Conservation (phyloP, 352 stramenopile genomes). For the Phytophthora brassicae region DNA sequence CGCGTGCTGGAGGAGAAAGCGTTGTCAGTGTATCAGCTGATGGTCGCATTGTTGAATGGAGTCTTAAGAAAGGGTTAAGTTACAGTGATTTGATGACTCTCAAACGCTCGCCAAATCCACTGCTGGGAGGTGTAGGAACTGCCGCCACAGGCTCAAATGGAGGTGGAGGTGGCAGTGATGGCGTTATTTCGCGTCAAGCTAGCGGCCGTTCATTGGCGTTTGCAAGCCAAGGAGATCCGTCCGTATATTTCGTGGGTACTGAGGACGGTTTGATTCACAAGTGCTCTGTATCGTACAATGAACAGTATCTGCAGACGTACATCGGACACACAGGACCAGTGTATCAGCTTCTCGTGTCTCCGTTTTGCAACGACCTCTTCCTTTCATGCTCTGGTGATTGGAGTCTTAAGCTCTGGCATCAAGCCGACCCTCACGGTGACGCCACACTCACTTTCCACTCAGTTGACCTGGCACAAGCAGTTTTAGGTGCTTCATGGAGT, state of each 20-base stretch:
- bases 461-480: constrained; percentile 75
- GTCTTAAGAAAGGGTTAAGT: constrained; percentile 90
- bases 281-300: constrained; percentile 93
- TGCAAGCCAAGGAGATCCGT: constrained; percentile 61
- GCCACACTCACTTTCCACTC: constrained; percentile 66
- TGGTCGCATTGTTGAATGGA: constrained; percentile 92
- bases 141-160: constrained; percentile 43
- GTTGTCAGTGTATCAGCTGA: constrained; percentile 92
- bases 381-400: constrained; percentile 90
- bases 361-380: constrained; percentile 85
- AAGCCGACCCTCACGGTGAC: constrained; percentile 47
- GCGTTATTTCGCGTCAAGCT: constrained; percentile 87
- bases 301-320: constrained; percentile 93
- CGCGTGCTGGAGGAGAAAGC: constrained; percentile 83
- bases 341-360: constrained; percentile 87
- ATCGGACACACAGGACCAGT: constrained; percentile 86
- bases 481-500: constrained; percentile 88
- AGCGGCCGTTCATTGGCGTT: constrained; percentile 91
- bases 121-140: constrained; percentile 49
- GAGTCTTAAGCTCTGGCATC: constrained; percentile 89
- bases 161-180: constrained; percentile 27
- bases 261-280: constrained; percentile 93
- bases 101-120: constrained; percentile 78
- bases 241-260: constrained; percentile 90
- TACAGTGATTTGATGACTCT: constrained; percentile 91